These are phyloP conservation scores for Syzygium grande DNA, from an alignment of 345 rosid genomes.

Conservation along the genomic window DNA sequence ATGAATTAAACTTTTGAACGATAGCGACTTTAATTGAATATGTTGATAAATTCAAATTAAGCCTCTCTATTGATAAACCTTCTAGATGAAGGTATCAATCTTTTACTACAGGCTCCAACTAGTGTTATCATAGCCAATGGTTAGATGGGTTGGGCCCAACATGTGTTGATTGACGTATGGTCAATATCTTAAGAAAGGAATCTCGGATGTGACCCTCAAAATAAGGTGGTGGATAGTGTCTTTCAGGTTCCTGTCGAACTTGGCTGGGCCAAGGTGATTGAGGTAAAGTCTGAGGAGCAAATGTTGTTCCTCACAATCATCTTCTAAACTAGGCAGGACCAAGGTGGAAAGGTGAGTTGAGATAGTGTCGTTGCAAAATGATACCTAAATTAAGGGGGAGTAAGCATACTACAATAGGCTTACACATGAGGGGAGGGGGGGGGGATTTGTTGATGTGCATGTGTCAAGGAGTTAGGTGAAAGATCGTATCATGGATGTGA, in stretches of 20 bases:
- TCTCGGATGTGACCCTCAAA: neutral
- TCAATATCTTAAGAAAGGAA: neutral
- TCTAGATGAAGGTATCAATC: neutral
- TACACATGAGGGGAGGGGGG: neutral
- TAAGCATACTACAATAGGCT: neutral
- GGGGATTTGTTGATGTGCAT: neutral
- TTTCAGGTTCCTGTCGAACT: neutral
- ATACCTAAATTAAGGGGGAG: neutral
- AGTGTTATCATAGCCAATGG: neutral
- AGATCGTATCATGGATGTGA: neutral
- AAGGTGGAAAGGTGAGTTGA: neutral
- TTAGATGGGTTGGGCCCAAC: neutral
- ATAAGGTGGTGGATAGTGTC: neutral
- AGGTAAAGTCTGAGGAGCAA: neutral
- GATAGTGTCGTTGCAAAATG: neutral
- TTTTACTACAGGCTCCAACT: neutral
- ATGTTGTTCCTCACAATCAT: neutral
- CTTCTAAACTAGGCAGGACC: neutral
- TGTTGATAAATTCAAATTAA: neutral
- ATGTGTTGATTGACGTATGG: neutral
- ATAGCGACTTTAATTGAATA: neutral
- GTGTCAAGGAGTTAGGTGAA: neutral
- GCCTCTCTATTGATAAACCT: neutral
- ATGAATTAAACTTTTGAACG: neutral
- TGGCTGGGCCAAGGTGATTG: neutral